phyloP scores from a whole-genome alignment of 1,284 basidiomycete species.

The Omphalotus olearius region DNA sequence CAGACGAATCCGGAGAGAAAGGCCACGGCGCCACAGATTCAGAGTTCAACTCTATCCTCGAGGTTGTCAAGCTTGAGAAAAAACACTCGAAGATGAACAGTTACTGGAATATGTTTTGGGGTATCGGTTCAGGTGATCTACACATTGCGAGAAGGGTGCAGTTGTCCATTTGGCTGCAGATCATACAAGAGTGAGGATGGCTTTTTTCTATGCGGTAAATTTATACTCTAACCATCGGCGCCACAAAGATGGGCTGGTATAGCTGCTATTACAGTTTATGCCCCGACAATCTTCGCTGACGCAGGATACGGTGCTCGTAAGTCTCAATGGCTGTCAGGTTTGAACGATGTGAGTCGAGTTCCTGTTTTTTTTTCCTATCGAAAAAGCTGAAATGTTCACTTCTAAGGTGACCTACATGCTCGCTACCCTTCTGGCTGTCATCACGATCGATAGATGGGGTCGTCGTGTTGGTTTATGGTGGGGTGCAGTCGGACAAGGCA shows the following conservation, averaged over 20 bases:
- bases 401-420: slow-evolving; percentile 41
- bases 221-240: neutral
- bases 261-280: slow-evolving; percentile 47
- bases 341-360: slow-evolving; percentile 36
- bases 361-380: neutral
- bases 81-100: slow-evolving; percentile 37
- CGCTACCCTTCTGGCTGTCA: slow-evolving; percentile 39
- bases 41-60: slow-evolving; percentile 38
- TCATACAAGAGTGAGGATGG: slow-evolving; percentile 40
- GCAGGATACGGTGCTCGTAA: slow-evolving; percentile 43
- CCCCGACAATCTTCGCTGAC: slow-evolving; percentile 43
- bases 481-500: slow-evolving; percentile 28
- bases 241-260: slow-evolving; percentile 40
- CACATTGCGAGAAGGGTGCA: slow-evolving; percentile 45
- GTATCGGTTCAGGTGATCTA: slow-evolving; percentile 33
- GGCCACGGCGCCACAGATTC: slow-evolving; percentile 17
- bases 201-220: neutral
- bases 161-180: slow-evolving; percentile 46
- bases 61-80: slow-evolving; percentile 38
- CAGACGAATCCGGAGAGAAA: slow-evolving; percentile 12
- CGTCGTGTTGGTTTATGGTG: slow-evolving; percentile 44
- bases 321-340: slow-evolving; percentile 42
- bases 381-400: neutral
- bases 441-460: slow-evolving; percentile 45
- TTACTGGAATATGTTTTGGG: slow-evolving; percentile 46